Base-by-base conservation (phyloP, 2,329 filamentous ascomycete genomes). In the Neurospora sp. region DNA sequence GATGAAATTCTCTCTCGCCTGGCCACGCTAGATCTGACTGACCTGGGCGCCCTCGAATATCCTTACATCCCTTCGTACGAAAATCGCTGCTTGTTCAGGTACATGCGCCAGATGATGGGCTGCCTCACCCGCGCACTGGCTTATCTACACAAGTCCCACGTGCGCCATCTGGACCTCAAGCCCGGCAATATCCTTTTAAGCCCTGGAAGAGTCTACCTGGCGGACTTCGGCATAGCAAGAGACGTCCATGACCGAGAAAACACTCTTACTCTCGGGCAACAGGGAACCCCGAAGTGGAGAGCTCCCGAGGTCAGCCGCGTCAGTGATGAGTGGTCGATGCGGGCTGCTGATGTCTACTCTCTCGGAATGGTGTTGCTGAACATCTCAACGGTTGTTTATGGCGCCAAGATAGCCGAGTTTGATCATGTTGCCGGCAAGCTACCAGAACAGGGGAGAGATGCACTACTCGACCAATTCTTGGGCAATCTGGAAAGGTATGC, bases 141-240 rank as follows among this genome's bases (percentile, higher is more conserved):
- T 1, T 80, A 82, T 70, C 82, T 81, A 69, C 82, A 84, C 73
- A 73, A 76, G 17, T 78, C 81, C 67, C 76, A 80, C 19, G 80
- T 84, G 13, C 78, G 83, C 28, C 83, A 85, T 72, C 79, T 83
- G 4, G 82, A 85, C 68, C 79, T 85, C 42, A 84, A 85, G 71
- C 83, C 83, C 1, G 80, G 79, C 42, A 84, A 85, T 68, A 84
- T 84, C 68, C 78, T 85, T 2, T 76, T 84, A 8, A 81, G 79
- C 69, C 78, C 82, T 1, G 80, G 80, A 6, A 78, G 81, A 9
- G 83, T 85, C 9, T 84, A 84, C 70, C 77, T 84, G 15, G 81
- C 82, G 28, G 83, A 85, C 73, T 85, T 85, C 76, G 83, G 82
- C 42, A 84, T 85, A 33, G 82, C 84, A 13, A 78, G 80, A 68